Conservation (phyloP, 306 rosid genomes). For the Alnus rubra region DNA sequence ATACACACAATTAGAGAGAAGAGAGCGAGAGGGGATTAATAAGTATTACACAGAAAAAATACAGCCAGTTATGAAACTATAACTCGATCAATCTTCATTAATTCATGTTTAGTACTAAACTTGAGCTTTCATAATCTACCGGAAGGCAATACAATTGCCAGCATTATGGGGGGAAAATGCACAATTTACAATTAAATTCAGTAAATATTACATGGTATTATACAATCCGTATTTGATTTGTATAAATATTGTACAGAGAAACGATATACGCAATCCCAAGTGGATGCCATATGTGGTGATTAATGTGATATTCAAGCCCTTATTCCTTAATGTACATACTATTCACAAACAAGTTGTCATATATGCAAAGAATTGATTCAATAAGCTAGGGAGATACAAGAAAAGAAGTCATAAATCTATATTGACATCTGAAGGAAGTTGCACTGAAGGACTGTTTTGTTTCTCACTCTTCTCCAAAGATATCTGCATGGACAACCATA, state of each 20-base stretch:
- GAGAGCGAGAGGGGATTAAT: background rate
- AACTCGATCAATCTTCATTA: background rate
- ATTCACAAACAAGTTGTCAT: slow-evolving; percentile 32
- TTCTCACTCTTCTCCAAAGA: slow-evolving; percentile 65
- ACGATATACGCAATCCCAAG: background rate
- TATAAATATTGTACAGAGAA: background rate
- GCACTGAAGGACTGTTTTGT: slow-evolving; percentile 36
- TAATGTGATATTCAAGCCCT: slow-evolving; percentile 24
- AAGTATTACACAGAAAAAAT: background rate
- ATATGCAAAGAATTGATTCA: slow-evolving; percentile 27
- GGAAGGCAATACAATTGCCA: background rate
- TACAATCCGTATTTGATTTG: background rate
- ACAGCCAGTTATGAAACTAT: background rate
- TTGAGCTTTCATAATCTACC: background rate
- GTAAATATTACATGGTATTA: background rate
- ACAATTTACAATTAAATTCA: background rate
- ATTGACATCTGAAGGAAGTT: slow-evolving; percentile 29
- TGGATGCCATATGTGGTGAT: background rate
- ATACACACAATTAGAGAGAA: no score
- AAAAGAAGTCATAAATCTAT: slow-evolving; percentile 39
- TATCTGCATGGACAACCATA: slow-evolving; percentile 54
- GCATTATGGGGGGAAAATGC: background rate
- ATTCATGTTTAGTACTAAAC: background rate
- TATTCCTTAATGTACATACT: slow-evolving; percentile 27
- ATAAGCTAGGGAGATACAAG: slow-evolving; percentile 7